Conservation (phyloP, 2,329 filamentous ascomycete species). For the Epichloe brachyelytri region DNA sequence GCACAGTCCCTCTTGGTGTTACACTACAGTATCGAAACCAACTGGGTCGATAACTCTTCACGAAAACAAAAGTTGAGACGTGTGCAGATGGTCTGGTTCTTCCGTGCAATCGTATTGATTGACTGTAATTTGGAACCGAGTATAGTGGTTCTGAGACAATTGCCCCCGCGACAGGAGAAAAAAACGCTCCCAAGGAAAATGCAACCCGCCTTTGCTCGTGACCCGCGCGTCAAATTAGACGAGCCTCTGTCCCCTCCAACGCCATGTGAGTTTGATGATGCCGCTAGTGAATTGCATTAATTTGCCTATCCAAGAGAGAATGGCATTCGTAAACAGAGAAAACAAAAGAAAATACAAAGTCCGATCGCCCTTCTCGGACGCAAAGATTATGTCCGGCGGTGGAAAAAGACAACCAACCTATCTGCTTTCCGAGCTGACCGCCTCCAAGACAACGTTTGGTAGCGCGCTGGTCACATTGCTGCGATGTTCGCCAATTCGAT, state of each 20-base stretch:
- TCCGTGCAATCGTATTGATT: background rate
- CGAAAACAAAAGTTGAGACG: too few species aligned
- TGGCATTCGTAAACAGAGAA: background rate
- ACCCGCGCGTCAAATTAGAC: background rate
- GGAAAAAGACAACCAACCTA: background rate
- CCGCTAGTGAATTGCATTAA: background rate
- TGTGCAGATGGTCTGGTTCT: too few species aligned
- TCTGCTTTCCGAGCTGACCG: background rate
- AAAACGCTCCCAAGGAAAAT: background rate
- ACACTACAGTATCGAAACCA: too few species aligned
- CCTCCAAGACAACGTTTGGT: background rate
- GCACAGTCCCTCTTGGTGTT: background rate
- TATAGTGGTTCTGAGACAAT: background rate
- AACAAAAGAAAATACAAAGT: background rate
- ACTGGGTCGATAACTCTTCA: too few species aligned
- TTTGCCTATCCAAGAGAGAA: background rate
- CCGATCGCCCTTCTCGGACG: background rate
- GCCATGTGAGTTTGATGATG: background rate
- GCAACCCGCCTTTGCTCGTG: background rate
- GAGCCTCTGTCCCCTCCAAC: background rate
- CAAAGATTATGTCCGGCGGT: background rate
- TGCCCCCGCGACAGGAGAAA: background rate
- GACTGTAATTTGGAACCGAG: background rate
- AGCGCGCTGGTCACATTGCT: background rate
- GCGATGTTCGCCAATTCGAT: constrained; percentile 12